phyloP scores from a whole-genome alignment of 2,329 filamentous ascomycete species.

The Teratosphaeria nubilosa region DNA sequence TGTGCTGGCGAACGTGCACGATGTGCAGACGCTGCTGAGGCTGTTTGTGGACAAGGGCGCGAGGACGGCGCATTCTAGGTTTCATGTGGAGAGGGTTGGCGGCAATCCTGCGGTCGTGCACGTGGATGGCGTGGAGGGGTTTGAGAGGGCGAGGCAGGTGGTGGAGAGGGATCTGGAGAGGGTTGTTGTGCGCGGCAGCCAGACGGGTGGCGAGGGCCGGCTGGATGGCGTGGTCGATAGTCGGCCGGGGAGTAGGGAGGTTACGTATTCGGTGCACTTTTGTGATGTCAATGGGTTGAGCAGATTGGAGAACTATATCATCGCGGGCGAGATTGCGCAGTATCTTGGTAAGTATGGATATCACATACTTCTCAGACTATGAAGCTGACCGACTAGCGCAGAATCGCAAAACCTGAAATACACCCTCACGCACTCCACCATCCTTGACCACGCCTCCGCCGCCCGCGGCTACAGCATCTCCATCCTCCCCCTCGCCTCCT shows the following conservation, averaged over 20 bases:
- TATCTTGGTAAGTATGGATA: constrained; percentile 16
- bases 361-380: background rate
- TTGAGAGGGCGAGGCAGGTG: constrained; percentile 23
- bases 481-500: constrained; percentile 17
- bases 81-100: constrained; percentile 22
- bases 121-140: constrained; percentile 16
- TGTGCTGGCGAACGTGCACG: constrained; percentile 18
- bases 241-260: background rate
- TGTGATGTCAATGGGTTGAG: constrained; percentile 28
- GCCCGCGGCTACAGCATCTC: constrained; percentile 27
- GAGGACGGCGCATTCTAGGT: constrained; percentile 19
- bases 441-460: constrained; percentile 19
- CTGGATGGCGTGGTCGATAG: background rate
- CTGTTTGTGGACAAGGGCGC: constrained; percentile 16
- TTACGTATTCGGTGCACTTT: constrained; percentile 25
- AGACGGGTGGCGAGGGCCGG: constrained; percentile 9
- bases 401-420: constrained; percentile 21
- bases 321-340: constrained; percentile 24
- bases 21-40: constrained; percentile 20
- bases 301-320: constrained; percentile 27
- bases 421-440: constrained; percentile 24
- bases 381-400: constrained; percentile 6
- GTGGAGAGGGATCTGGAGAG: constrained; percentile 22
- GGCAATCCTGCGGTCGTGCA: constrained; percentile 21
- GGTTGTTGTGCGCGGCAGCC: constrained; percentile 17